Conservation (phyloP, 805 yeast genomes). For the Ogataea thermomethanolica region DNA sequence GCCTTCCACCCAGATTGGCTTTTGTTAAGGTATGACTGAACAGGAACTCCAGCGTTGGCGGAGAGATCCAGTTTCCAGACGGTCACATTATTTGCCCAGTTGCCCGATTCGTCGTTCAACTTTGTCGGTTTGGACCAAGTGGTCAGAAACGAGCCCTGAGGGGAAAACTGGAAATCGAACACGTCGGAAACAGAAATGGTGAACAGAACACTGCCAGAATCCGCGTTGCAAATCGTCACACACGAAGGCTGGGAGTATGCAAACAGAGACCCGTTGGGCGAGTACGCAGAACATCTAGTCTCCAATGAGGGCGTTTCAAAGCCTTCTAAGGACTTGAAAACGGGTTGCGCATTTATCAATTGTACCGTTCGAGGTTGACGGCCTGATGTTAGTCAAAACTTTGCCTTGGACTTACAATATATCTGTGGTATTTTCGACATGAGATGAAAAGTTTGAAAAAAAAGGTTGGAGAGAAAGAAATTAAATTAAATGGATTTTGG, state of each 20-base stretch:
- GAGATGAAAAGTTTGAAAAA: conserved; percentile 9
- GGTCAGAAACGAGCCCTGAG: conserved; percentile 74
- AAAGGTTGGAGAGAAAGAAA: conserved; percentile 1
- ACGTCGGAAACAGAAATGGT: conserved; percentile 60
- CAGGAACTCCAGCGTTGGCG: conserved; percentile 15
- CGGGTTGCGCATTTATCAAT: conserved; percentile 46
- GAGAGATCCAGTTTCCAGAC: conserved; percentile 54
- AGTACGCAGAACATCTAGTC: conserved; percentile 62
- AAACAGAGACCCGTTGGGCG: conserved; percentile 63
- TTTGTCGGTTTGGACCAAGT: conserved; percentile 88
- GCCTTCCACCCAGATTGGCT: conserved; percentile 89
- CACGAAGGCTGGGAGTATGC: conserved; percentile 68
- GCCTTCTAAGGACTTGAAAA: conserved; percentile 29
- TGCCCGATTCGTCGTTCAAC: conserved; percentile 60
- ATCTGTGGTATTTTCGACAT: conserved; percentile 29
- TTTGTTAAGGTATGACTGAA: conserved; percentile 64
- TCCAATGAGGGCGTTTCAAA: conserved; percentile 38
- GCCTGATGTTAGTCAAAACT: conserved; percentile 33
- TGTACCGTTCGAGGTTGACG: conserved; percentile 58
- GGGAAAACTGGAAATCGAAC: conserved; percentile 84
- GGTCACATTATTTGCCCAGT: conserved; percentile 75
- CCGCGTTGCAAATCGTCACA: conserved; percentile 58
- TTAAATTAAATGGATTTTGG: not conserved
- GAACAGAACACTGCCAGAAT: conserved; percentile 43
- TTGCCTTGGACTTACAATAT: conserved; percentile 19